phyloP scores from a whole-genome alignment of 352 stramenopile species.

The Peronosclerospora sorghi region DNA sequence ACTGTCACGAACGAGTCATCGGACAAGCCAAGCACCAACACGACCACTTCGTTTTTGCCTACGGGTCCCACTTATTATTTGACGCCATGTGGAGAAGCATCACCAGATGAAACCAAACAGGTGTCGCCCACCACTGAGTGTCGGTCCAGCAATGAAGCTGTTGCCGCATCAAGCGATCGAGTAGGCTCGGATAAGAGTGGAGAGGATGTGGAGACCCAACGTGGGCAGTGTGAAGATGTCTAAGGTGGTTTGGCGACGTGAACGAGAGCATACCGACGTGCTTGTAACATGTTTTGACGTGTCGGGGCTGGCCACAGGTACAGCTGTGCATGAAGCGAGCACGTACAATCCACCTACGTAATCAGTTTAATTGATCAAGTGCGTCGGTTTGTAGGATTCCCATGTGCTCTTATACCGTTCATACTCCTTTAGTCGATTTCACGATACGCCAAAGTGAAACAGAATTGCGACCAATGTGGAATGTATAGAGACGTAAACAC shows the following conservation, averaged over 20 bases:
- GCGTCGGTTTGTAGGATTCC: too few relatives aligned
- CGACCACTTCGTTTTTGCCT: slow-evolving; percentile 17
- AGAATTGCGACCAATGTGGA: too few relatives aligned
- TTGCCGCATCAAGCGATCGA: slow-evolving; percentile 4
- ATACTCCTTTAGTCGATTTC: too few relatives aligned
- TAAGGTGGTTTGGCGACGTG: slow-evolving; percentile 1
- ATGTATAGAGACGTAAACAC: too few relatives aligned
- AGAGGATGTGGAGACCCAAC: slow-evolving; percentile 13
- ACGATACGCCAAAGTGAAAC: too few relatives aligned
- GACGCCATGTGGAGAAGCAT: slow-evolving; percentile 18
- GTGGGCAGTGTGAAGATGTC: slow-evolving; percentile 20
- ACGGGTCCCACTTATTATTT: slow-evolving; percentile 22
- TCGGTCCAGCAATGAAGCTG: slow-evolving; percentile 14
- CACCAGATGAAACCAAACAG: slow-evolving; percentile 9
- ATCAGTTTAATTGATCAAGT: too few relatives aligned
- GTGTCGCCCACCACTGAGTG: slow-evolving; percentile 7
- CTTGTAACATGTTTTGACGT: too few relatives aligned
- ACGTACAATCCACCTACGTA: too few relatives aligned
- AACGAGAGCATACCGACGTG: too few relatives aligned
- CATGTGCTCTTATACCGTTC: too few relatives aligned
- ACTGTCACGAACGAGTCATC: slow-evolving; percentile 6
- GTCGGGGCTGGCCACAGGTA: too few relatives aligned
- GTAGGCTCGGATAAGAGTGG: slow-evolving; percentile 10
- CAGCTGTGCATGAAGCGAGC: too few relatives aligned
- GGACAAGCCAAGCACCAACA: slow-evolving; percentile 7